Evolutionary conservation across 495 filamentous ascomycete species (phyloP), one percentile per base, ranked within the genome.

Genomic region (Aspergillus baeticus): DNA sequence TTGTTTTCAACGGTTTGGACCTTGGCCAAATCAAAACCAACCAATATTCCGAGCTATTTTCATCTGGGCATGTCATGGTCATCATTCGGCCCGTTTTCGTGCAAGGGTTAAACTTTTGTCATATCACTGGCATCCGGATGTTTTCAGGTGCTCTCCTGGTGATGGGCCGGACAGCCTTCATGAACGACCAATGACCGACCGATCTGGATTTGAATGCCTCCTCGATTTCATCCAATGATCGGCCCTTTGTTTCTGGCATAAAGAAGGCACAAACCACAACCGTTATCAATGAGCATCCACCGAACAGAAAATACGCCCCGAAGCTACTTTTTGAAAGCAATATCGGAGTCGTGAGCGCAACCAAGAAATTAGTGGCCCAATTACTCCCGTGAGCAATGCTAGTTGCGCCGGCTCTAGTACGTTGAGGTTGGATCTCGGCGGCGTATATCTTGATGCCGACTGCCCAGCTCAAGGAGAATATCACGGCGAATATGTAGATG

Each of bases 231-330:
- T 84, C 81, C 26, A 88, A 67, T 0, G 75, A 76, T 10, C 70
- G 66, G 0, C 83, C 83, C 42, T 79, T 74, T 0, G 84, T 87
- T 64, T 87, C 84, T 2, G 81, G 83, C 83, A 87, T 87, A 42
- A 70, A 82, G 0, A 77, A 33, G 5, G 70, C 64, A 45, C 81
- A 79, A 0, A 86, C 75, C 11, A 70, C 34, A 0, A 77, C 75
- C 0, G 83, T 83, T 22, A 77, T 54, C 13, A 83, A 50, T 2
- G 77, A 66, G 39, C 70, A 75, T 7, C 72, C 67, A 20, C 81
- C 85, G 55, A 83, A 87, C 8, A 87, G 63, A 47, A 87, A 87
- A 61, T 87, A 87, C 0, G 79, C 77, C 1, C 81, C 83, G 37
- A 66, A 86, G 6, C 72, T 75, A 6, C 76, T 82, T 5, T 74